Conservation (phyloP, 2,329 filamentous ascomycete genomes). For the Fusarium paranaense region DNA sequence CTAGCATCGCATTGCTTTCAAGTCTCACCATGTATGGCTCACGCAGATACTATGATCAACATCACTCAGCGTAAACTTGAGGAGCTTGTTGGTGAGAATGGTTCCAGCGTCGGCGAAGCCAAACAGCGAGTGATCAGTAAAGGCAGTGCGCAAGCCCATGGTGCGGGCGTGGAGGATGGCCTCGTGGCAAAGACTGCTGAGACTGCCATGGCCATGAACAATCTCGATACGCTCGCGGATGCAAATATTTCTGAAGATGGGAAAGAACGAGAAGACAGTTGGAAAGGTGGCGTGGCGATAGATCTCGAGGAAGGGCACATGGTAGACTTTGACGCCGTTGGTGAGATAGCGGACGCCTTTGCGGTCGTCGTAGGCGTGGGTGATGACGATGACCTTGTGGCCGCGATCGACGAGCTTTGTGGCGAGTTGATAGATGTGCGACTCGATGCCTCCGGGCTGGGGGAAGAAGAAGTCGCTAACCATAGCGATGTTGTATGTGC, state of each 20-base stretch:
- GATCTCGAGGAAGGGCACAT: slow-evolving; percentile 95
- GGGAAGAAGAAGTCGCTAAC: slow-evolving; percentile 99
- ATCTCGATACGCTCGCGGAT: slow-evolving; percentile 96
- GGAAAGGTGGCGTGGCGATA: slow-evolving; percentile 95
- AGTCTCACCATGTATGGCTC: slow-evolving; percentile 89
- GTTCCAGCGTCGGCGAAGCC: slow-evolving; percentile 96
- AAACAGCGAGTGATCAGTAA: slow-evolving; percentile 97
- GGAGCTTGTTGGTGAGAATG: slow-evolving; percentile 94
- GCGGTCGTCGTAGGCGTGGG: slow-evolving; percentile 91
- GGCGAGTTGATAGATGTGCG: slow-evolving; percentile 97
- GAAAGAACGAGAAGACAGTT: slow-evolving; percentile 98
- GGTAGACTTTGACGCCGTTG: slow-evolving; percentile 98
- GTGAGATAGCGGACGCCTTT: slow-evolving; percentile 95
- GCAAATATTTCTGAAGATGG: slow-evolving; percentile 95
- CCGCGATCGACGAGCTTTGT: slow-evolving; percentile 97
- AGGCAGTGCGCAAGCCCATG: slow-evolving; percentile 95
- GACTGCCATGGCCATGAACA: slow-evolving; percentile 94
- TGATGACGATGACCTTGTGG: slow-evolving; percentile 98
- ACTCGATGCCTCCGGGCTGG: slow-evolving; percentile 95
- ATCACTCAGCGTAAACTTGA: slow-evolving; percentile 96
- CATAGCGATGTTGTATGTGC: slow-evolving; percentile 82
- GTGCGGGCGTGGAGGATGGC: slow-evolving; percentile 94
- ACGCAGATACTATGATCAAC: slow-evolving; percentile 99
- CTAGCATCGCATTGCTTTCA: neutral
- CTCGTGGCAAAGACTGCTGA: slow-evolving; percentile 94